Percentiles rank a stretch among this genome's conserved stretches.
phyloP scores from a whole-genome alignment of 495 filamentous ascomycete species.

The Penicillium chermesinum region DNA sequence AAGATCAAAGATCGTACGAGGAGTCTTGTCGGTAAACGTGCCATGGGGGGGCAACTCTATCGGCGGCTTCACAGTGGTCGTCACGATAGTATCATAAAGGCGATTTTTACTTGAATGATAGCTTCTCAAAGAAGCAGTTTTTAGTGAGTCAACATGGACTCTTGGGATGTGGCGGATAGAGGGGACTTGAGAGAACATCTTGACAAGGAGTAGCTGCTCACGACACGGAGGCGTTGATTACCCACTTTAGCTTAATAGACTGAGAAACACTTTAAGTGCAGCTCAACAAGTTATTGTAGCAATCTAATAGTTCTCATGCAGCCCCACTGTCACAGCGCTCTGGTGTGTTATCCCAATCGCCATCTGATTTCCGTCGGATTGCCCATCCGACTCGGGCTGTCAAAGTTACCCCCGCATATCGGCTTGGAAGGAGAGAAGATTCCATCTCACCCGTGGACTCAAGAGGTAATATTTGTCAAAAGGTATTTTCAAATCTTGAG shows the following conservation, averaged over 20 bases:
- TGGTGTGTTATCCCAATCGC: background rate
- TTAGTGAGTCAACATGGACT: background rate
- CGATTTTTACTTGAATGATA: slow-evolving; percentile 17
- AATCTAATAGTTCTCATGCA: background rate
- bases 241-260: too few relatives aligned
- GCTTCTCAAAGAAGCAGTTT: background rate
- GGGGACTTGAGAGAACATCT: slow-evolving; percentile 10
- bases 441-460: too few relatives aligned
- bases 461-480: too few relatives aligned
- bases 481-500: too few relatives aligned
- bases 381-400: background rate
- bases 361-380: background rate
- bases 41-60: slow-evolving; percentile 47
- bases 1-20: slow-evolving; percentile 70
- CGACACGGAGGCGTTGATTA: too few relatives aligned
- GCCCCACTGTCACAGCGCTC: background rate
- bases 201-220: too few relatives aligned
- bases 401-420: background rate
- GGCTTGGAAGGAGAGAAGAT: background rate
- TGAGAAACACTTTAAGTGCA: too few relatives aligned
- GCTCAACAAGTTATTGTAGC: background rate
- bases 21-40: slow-evolving; percentile 60
- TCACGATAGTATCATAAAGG: slow-evolving; percentile 14
- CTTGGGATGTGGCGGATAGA: background rate
- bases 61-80: slow-evolving; percentile 2